Evolutionary conservation across 179 eudicot species (phyloP), one percentile per base, ranked within the genome.

Genomic region (Heliamphora pulchella): DNA sequence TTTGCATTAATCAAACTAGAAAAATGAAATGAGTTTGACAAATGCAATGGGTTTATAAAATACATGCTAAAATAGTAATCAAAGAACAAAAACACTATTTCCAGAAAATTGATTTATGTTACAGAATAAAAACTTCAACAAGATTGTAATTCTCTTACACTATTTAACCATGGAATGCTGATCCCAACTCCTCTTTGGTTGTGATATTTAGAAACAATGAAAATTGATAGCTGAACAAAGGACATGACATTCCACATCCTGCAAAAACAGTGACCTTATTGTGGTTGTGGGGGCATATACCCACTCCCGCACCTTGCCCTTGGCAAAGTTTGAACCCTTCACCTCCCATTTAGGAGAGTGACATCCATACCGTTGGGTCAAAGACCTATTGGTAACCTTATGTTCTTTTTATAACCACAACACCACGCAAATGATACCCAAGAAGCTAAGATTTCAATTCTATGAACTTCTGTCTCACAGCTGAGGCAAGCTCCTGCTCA

Each of bases 401-500:
- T 55, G 4, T 57, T 22, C 13, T 2, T 46, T 18, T 31, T 55
- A 9, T 5, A 5, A 61, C 62, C 39, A 79, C 5, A 47, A 71
- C 13, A 54, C 50, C 10, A 8, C 65, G 46, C 15, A 72, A 54
- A 74, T 41, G 4, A 8, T 55, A 51, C 71, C 39, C 59, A 44
- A 80, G 51, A 58, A 77, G 80, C 91, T 94, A 92, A 44, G 97
- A 94, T 67, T 86, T 90, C 79, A 94, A 67, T 55, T 88, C 86
- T 15, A 87, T 85, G 75, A 94, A 89, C 83, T 88, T 90, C 77
- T 84, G 89, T 74, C 96, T 89, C 76, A 94, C 88, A 80, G 88
- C 86, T 82, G 88, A 89, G 39, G 98, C 96, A 75, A 93, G 84
- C 73, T 87, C 83, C 84, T 84, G 80, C 69, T 94, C 97, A 76